Base-by-base conservation (phyloP, 345 rosid genomes). In the Heritiera fomes region DNA sequence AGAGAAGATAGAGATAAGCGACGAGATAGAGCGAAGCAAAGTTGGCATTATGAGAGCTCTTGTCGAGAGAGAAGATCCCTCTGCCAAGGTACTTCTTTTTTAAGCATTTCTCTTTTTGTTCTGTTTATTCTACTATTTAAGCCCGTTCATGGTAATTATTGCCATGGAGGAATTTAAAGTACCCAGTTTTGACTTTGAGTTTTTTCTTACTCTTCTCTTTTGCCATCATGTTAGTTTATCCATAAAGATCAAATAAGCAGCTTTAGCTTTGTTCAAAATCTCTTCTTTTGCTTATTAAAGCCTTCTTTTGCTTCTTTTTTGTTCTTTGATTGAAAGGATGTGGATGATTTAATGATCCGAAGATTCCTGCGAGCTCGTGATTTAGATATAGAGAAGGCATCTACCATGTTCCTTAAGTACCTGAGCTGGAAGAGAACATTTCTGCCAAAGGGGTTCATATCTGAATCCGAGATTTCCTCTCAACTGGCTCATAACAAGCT, bases 311-410 rank as follows among this genome's bases (percentile, higher is more conserved):
- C 3, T 74, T 56, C 45, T 45, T 32, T 15, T n/a, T 0, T 13
- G 6, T 45, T 28, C 53, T 78, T 4, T 49, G 47, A 17, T 71
- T 84, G 72, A 55, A 77, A 94, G 99, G 92, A 92, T 63, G 90
- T 77, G 63, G 97, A 93, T 85, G 98, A 95, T 83, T 84, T 87
- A 40, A 89, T 85, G 94, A 78, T 95, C 73, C 75, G 97, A 80
- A 84, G 99, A 84, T 95, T 95, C 84, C 82, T 95, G 71, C 82
- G 95, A 32, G 99, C 99, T 75, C 91, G 98, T 20, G 96, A 95
- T 75, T 83, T 88, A 0, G 99, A 95, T 79, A 85, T 95, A 28
- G 97, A 95, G 84, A 95, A 91, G 83, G 98, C 98, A 56, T 89
- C 94, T 5, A 81, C 84, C 77, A 46, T 92, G 58, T 90, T 95